Evolutionary conservation across 1,284 basidiomycete species (phyloP).

Genomic region (Trametes versicolor): DNA sequence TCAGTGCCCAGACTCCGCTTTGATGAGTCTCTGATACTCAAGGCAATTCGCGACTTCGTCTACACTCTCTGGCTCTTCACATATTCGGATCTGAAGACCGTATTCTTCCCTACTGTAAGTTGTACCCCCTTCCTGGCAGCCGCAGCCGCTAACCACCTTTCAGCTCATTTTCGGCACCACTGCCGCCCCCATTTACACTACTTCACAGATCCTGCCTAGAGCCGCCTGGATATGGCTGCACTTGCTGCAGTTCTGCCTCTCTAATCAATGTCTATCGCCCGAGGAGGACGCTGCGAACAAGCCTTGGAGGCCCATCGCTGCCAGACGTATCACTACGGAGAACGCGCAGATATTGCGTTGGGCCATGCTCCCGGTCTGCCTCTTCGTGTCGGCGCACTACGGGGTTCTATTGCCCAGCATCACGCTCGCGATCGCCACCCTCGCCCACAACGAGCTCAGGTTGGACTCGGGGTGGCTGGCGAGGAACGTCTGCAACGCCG

Average conservation of each 20-base stretch:
- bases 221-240: constrained; percentile 55
- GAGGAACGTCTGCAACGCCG: constrained; percentile 49
- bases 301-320: constrained; percentile 54
- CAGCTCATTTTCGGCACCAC: constrained; percentile 19
- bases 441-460: constrained; percentile 49
- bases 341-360: constrained; percentile 48
- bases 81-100: constrained; percentile 50
- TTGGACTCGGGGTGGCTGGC: constrained; percentile 47
- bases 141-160: constrained; percentile 18
- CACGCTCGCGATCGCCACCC: constrained; percentile 42
- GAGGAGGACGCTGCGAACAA: constrained; percentile 56
- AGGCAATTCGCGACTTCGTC: neutral
- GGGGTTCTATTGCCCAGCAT: constrained; percentile 35
- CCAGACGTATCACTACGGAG: constrained; percentile 50
- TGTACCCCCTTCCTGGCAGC: too few relatives aligned
- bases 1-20: neutral
- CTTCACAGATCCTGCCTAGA: constrained; percentile 41
- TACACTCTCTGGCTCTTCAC: constrained; percentile 47
- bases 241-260: constrained; percentile 53
- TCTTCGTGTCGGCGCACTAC: constrained; percentile 38
- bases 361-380: constrained; percentile 47
- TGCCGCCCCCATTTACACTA: constrained; percentile 11
- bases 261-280: constrained; percentile 54
- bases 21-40: neutral
- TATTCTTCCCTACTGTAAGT: constrained; percentile 48